Base-by-base conservation (phyloP, 1,139 yeast species). In the Keqinozyma sinolaborantium region DNA sequence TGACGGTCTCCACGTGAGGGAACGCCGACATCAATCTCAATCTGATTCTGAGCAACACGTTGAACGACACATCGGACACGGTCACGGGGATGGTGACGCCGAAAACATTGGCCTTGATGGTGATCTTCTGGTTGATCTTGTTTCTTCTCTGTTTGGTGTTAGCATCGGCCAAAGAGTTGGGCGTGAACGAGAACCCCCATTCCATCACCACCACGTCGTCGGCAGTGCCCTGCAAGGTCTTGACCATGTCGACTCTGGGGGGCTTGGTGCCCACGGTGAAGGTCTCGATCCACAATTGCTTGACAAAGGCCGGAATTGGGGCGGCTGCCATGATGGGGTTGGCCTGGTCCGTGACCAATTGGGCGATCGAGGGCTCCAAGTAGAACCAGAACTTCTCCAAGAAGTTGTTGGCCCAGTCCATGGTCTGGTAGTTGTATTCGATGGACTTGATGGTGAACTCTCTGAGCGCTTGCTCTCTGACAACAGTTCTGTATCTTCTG, bases 191-290 rank as follows among this genome's bases (percentile, higher is more conserved):
- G 34, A 83, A 66, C 32, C 82, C 80, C 95, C 95, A 92, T 65
- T 92, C 95, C 96, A 94, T 88, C 30, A 92, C 96, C 11, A 90
- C 95, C 36, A 92, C 82, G 51, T 90, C 97, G 40, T 84, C 85
- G 19, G 79, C 82, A 14, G 97, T 90, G 39, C 92, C 87, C 30
- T 81, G 83, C 48, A 88, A 75, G 2, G 97, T 86, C 52, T 92
- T 85, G 16, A 90, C 97, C 40, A 73, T 72, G 51, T 92, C 97
- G 39, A 92, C 70, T 56, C 98, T 76, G 23, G 95, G 95, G 8
- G 98, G 96, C 60, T 92, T 92, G 6, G 95, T 83, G 42, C 98
- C 98, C 12, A 84, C 76, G 7, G 97, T 90, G 51, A 92, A 83
- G 38, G 86, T 76, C 53, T 86, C 95, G 32, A 92, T 72, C 85